Evolutionary conservation across 106 monocot species (phyloP).

Genomic region (Posidonia australis): DNA sequence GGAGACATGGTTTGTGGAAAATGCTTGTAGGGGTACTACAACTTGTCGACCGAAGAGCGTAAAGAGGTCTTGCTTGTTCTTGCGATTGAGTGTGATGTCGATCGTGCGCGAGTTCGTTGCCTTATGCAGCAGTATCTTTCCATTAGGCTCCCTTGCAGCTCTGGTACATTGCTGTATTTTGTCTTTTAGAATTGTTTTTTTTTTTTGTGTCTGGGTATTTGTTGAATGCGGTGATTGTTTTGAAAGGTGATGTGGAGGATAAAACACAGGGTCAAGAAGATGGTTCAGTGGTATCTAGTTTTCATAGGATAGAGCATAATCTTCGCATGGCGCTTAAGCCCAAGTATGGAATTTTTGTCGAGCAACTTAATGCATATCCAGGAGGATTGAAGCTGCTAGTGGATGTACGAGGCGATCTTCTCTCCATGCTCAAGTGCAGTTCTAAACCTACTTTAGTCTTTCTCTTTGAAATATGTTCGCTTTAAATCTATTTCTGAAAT

Average conservation of each 20-base stretch:
- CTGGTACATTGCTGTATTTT: not conserved
- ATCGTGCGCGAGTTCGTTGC: constrained; percentile 40
- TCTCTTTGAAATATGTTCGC: not conserved
- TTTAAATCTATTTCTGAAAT: too few species aligned
- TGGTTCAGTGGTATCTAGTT: constrained; percentile 21
- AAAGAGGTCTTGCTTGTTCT: constrained; percentile 40
- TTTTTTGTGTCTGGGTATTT: not conserved
- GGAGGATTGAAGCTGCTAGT: constrained; percentile 71
- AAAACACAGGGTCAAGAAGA: constrained; percentile 17
- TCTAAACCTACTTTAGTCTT: too few species aligned
- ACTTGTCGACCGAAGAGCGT: constrained; percentile 32
- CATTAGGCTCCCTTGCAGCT: constrained; percentile 19
- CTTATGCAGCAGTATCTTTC: constrained; percentile 70
- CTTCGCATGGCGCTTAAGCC: constrained; percentile 62
- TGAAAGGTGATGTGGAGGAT: constrained; percentile 1
- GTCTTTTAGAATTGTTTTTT: too few species aligned
- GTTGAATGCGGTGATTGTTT: not conserved
- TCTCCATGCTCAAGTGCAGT: constrained; percentile 33
- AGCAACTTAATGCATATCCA: constrained; percentile 45
- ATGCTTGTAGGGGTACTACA: constrained; percentile 34
- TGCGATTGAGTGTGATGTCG: constrained; percentile 55
- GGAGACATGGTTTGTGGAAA: not conserved
- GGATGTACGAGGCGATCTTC: constrained; percentile 67
- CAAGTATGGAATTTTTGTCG: constrained; percentile 48
- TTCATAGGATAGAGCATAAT: constrained; percentile 63